These are phyloP conservation scores for Davidsoniella neocaledoniae DNA, from an alignment of 2,329 filamentous ascomycete species.

Conservation along the genomic window DNA sequence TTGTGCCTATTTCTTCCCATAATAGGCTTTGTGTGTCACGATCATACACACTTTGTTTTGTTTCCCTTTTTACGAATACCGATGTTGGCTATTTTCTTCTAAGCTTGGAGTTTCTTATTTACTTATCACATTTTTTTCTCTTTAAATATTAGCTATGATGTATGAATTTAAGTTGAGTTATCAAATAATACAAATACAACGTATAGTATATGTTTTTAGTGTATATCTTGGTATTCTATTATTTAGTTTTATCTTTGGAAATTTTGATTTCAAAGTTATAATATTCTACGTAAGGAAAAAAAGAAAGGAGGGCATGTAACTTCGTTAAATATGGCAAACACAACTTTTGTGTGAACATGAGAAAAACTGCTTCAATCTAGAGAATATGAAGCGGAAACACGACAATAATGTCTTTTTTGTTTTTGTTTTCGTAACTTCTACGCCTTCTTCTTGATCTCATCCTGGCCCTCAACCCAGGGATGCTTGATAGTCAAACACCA, in stretches of 20 bases:
- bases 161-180: not conserved
- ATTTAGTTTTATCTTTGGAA: not conserved
- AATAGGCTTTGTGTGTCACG: too few species aligned
- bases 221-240: too few species aligned
- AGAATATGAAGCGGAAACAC: not conserved
- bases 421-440: slow-evolving; percentile 9
- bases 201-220: not conserved
- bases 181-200: not conserved
- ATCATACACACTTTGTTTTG: not conserved
- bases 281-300: too few species aligned
- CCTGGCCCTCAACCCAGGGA: slow-evolving; percentile 32
- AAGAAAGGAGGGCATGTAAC: not conserved
- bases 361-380: not conserved
- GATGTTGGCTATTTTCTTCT: not conserved
- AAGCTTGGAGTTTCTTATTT: not conserved
- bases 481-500: slow-evolving; percentile 98
- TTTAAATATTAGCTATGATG: not conserved
- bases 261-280: too few species aligned
- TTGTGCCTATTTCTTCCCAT: too few species aligned
- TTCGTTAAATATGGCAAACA: too few species aligned
- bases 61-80: too few species aligned
- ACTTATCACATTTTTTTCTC: not conserved
- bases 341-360: not conserved
- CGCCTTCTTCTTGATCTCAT: slow-evolving; percentile 26
- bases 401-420: too few species aligned